Evolutionary conservation across 164 flowering plant species (phyloP), one percentile per base, ranked within the genome.

Genomic region (Echeveria elegans): DNA sequence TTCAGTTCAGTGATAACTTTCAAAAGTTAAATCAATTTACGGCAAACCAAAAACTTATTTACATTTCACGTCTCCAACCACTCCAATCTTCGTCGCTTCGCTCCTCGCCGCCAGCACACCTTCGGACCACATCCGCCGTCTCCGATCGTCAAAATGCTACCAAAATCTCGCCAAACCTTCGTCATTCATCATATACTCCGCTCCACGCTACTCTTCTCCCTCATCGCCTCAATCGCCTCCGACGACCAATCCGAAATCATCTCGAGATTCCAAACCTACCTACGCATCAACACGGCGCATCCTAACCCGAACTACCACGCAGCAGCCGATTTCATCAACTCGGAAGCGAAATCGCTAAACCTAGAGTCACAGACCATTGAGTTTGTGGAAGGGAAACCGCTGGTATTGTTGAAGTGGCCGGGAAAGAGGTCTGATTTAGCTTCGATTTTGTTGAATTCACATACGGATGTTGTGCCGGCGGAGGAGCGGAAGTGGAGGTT

Each of bases 381-480:
- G 67, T 85, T 88, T 69, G 86, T 78, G 23, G 43, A 72, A 5
- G 86, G 85, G 18, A 95, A 95, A 68, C 99, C 99, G 5, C 58
- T 89, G 3, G 34, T 92, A 53, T 77, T 95, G 68, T 81, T 95
- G 72, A 86, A 87, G 63, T 95, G 99, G 99, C 71, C 82, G 0
- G 99, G 99, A 40, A 74, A 75, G 41, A 52, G 81, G 73, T 86
- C 87, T 0, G 36, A 40, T 0, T 84, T 92, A 52, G 83, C 87
- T 12, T 82, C 97, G 62, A 74, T 92, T 58, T 85, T 95, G 36
- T 88, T 95, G 72, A 79, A 95, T 71, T 92, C 97, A 16, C 99
- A 95, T 79, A 92, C 92, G 7, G 97, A 95, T 50, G 99, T 95
- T 21, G 97, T 92, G 38, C 83, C 97, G 7, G 81, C 77, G 8